phyloP scores from a whole-genome alignment of 306 rosid genomes.

The Pterocarpus macrocarpus region DNA sequence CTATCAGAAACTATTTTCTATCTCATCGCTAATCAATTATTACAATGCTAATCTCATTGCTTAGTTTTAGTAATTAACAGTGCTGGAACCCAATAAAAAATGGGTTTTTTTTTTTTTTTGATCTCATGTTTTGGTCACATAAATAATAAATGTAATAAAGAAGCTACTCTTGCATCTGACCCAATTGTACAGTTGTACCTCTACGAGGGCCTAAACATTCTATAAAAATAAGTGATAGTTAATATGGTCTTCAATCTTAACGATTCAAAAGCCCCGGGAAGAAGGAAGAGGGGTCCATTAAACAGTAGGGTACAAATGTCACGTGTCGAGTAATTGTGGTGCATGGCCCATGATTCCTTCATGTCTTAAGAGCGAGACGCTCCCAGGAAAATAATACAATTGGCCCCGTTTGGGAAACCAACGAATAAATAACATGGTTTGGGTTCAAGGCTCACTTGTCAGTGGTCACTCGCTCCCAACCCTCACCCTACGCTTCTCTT shows the following conservation, averaged over 20 bases:
- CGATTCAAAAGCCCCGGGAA: conserved; percentile 4
- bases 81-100: no score
- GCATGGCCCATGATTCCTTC: conserved; percentile 67
- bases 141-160: no score
- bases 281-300: not conserved
- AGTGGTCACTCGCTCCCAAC: not conserved
- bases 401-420: conserved; percentile 25
- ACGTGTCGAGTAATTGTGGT: conserved; percentile 73
- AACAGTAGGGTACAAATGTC: conserved; percentile 49
- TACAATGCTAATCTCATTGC: not conserved
- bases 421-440: conserved; percentile 43
- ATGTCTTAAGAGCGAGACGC: conserved; percentile 41
- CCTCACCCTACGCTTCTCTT: not conserved
- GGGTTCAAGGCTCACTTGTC: not conserved
- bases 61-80: not conserved
- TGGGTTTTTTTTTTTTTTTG: no score
- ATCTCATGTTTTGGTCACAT: not conserved
- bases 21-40: no score
- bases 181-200: conserved; percentile 21
- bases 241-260: not conserved
- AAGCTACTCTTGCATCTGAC: not conserved
- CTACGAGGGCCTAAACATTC: conserved; percentile 22
- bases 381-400: conserved; percentile 5
- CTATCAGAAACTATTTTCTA: no score
- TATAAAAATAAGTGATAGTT: not conserved